Conservation (phyloP, 202 grass and related monocot species). For the Bolboschoenoplectus hybrid region DNA sequence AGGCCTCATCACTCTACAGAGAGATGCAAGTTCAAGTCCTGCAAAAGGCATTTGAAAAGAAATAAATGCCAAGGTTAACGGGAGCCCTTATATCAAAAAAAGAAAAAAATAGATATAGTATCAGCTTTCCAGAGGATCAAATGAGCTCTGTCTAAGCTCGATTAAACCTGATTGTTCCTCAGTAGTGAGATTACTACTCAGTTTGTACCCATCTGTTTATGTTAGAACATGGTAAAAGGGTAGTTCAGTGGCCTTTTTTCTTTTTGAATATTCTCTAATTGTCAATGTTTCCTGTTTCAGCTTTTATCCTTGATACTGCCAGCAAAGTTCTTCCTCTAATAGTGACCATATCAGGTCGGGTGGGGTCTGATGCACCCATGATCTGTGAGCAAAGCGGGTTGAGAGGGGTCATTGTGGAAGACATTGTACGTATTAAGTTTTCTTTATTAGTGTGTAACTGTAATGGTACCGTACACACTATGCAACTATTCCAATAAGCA, state of each 20-base stretch:
- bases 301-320: slow-evolving; percentile 76
- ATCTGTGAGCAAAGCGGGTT: slow-evolving; percentile 92
- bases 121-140: slow-evolving; percentile 13
- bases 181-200: neutral
- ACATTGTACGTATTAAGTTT: slow-evolving; percentile 62
- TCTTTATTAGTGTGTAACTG: slow-evolving; percentile 7
- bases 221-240: neutral
- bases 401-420: slow-evolving; percentile 90
- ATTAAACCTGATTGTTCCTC: neutral
- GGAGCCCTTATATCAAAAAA: too few species aligned
- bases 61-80: too few species aligned
- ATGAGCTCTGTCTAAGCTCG: neutral
- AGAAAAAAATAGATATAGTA: neutral
- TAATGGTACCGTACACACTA: neutral
- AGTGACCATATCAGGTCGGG: slow-evolving; percentile 78
- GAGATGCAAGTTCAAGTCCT: too few species aligned
- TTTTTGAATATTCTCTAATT: slow-evolving; percentile 22
- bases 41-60: too few species aligned
- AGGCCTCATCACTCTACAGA: too few species aligned
- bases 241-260: neutral
- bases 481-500: neutral
- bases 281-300: slow-evolving; percentile 45
- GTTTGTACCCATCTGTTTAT: neutral
- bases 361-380: slow-evolving; percentile 85
- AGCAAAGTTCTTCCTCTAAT: slow-evolving; percentile 80